Percentiles rank a stretch among this genome's conserved stretches.
These are phyloP conservation scores for Suhomyces sp. DNA, from an alignment of 805 yeast species.

Conservation along the genomic window DNA sequence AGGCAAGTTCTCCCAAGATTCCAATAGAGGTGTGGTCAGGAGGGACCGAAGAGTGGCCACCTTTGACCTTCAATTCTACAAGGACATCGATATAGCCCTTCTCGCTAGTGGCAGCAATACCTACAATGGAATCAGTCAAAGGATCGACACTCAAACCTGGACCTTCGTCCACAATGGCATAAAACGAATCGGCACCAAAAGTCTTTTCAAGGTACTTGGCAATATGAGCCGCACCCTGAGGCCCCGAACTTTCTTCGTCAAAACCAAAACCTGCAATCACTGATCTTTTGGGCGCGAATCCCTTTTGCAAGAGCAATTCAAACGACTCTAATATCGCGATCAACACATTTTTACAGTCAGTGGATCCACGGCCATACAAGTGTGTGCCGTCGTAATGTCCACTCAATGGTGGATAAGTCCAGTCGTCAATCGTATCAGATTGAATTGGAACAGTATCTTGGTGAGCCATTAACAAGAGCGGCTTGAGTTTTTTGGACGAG, in stretches of 20 bases:
- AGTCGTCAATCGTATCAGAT: conserved; percentile 48
- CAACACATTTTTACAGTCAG: conserved; percentile 71
- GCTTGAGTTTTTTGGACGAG: conserved; percentile 51
- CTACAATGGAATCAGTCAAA: conserved; percentile 55
- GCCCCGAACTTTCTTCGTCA: conserved; percentile 76
- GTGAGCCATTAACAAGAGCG: conserved; percentile 70
- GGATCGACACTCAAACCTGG: conserved; percentile 37
- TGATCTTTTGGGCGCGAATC: conserved; percentile 60
- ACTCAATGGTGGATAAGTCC: conserved; percentile 66
- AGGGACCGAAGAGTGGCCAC: conserved; percentile 82
- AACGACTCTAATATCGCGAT: conserved; percentile 64
- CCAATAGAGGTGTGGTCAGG: conserved; percentile 83
- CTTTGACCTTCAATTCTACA: conserved; percentile 55
- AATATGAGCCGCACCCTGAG: conserved; percentile 56
- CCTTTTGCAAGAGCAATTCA: conserved; percentile 45
- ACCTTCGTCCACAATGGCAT: conserved; percentile 68
- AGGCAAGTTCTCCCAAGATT: conserved; percentile 57
- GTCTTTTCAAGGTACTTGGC: conserved; percentile 45
- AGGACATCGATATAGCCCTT: conserved; percentile 46
- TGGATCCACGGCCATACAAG: conserved; percentile 75
- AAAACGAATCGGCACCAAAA: conserved; percentile 60
- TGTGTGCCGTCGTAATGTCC: conserved; percentile 59
- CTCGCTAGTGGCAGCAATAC: conserved; percentile 44
- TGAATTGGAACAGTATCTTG: conserved; percentile 82
- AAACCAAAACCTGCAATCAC: conserved; percentile 67